Evolutionary conservation across 192 early-diverging fungal species (phyloP).

Genomic region (Linnemannia elongata): DNA sequence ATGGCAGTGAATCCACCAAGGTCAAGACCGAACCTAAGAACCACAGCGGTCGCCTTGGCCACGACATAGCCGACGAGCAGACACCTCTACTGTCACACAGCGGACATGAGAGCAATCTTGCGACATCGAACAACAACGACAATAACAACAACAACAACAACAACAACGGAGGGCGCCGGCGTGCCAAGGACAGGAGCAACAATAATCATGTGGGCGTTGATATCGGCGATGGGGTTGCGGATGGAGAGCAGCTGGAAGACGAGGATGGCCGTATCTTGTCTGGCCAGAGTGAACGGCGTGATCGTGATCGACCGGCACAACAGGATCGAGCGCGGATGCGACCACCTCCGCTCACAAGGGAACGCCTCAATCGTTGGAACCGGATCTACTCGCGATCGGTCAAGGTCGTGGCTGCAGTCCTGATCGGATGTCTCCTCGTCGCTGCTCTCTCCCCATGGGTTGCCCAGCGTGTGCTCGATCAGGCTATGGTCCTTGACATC

Average conservation of each 20-base stretch:
- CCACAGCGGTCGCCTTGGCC: conserved; percentile 4
- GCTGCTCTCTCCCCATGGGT: conserved; percentile 11
- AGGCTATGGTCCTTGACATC: conserved; percentile 42
- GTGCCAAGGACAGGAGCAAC: conserved; percentile 2
- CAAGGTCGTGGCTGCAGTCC: conserved; percentile 7
- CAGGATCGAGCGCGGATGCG: background rate
- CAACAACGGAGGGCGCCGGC: background rate
- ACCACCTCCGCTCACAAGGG: conserved; percentile 10
- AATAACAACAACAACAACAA: background rate
- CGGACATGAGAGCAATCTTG: background rate
- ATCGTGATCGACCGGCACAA: background rate
- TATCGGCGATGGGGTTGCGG: background rate
- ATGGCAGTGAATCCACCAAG: background rate
- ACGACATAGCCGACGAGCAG: conserved; percentile 22
- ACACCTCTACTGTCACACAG: conserved; percentile 22
- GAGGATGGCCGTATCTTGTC: background rate
- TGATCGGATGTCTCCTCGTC: conserved; percentile 17
- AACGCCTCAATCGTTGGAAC: conserved; percentile 21
- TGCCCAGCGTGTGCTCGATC: conserved; percentile 45
- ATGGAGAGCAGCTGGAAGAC: background rate
- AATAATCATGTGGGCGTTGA: conserved; percentile 11
- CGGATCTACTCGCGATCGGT: conserved; percentile 3
- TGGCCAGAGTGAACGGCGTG: background rate
- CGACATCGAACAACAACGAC: background rate
- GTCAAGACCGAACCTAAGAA: background rate